Evolutionary conservation across 2,329 filamentous ascomycete species (phyloP).

Genomic region (Decorospora gaudefroyi): DNA sequence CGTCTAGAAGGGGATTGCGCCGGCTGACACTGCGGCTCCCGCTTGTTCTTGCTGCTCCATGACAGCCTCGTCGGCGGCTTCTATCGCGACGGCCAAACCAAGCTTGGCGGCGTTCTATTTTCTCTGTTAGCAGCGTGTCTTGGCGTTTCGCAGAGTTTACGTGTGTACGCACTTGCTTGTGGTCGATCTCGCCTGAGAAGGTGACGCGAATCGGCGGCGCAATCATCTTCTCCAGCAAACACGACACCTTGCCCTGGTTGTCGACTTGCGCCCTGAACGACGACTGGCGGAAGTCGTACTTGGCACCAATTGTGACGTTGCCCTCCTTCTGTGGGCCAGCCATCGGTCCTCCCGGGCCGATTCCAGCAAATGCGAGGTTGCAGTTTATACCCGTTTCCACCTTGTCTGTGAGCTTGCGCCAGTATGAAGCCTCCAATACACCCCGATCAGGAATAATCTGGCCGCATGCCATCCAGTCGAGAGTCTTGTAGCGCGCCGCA

Average conservation of each 20-base stretch:
- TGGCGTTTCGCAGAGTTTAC: neutral
- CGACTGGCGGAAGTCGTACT: constrained; percentile 96
- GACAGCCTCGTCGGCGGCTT: constrained; percentile 49
- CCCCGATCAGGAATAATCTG: constrained; percentile 88
- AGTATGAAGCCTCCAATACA: constrained; percentile 83
- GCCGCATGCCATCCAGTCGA: constrained; percentile 89
- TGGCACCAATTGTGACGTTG: constrained; percentile 86
- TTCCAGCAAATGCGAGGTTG: constrained; percentile 77
- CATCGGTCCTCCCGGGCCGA: constrained; percentile 65
- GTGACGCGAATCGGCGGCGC: constrained; percentile 90
- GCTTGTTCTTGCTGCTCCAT: constrained; percentile 49
- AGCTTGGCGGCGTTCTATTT: constrained; percentile 91
- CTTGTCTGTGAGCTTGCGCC: constrained; percentile 88
- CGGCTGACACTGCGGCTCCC: constrained; percentile 31
- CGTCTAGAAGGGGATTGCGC: constrained; percentile 49
- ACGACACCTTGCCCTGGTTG: constrained; percentile 90
- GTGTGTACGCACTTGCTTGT: constrained; percentile 80
- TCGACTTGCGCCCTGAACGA: constrained; percentile 96
- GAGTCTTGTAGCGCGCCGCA: constrained; percentile 85
- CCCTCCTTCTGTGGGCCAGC: constrained; percentile 80
- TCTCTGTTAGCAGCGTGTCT: constrained; percentile 28
- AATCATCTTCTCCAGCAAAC: constrained; percentile 92
- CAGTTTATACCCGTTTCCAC: constrained; percentile 96
- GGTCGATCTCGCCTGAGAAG: constrained; percentile 95
- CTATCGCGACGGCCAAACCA: constrained; percentile 80